Evolutionary conservation across 371 early-diverging fungal species (phyloP).

Genomic region (Mortierella sp.): DNA sequence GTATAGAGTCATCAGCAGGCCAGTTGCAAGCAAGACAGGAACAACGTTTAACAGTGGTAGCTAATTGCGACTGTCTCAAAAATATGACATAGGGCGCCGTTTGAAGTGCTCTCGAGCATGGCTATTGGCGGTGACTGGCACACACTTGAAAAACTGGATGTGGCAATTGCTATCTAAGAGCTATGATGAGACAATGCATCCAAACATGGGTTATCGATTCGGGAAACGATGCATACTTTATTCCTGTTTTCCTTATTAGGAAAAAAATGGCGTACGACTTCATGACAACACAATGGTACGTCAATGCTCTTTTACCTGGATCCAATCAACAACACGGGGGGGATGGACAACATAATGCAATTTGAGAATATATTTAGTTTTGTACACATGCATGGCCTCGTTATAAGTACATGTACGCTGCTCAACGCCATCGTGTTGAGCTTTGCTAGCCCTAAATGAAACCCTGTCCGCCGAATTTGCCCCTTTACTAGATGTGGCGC

Average conservation of each 20-base stretch:
- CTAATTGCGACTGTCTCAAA: neutral
- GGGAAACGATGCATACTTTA: neutral
- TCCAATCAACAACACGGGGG: too few species aligned
- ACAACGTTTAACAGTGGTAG: neutral
- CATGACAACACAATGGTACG: neutral
- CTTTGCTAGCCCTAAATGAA: too few species aligned
- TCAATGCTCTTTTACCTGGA: neutral
- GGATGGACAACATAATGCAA: too few species aligned
- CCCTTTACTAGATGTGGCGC: too few species aligned
- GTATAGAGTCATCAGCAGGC: neutral
- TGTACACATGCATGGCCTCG: too few species aligned
- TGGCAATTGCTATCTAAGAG: neutral
- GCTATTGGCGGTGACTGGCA: neutral
- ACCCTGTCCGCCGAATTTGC: too few species aligned
- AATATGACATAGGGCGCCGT: neutral
- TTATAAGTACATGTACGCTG: too few species aligned
- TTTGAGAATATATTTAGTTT: too few species aligned
- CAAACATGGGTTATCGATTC: neutral
- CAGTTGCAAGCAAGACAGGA: neutral
- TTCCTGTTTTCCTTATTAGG: constrained; percentile 5
- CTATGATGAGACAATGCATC: neutral
- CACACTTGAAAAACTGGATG: neutral
- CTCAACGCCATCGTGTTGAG: too few species aligned
- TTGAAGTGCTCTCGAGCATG: neutral
- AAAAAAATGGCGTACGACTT: constrained; percentile 21